Conservation (phyloP, 768 basidiomycete species). For the Tricholoma sp. region DNA sequence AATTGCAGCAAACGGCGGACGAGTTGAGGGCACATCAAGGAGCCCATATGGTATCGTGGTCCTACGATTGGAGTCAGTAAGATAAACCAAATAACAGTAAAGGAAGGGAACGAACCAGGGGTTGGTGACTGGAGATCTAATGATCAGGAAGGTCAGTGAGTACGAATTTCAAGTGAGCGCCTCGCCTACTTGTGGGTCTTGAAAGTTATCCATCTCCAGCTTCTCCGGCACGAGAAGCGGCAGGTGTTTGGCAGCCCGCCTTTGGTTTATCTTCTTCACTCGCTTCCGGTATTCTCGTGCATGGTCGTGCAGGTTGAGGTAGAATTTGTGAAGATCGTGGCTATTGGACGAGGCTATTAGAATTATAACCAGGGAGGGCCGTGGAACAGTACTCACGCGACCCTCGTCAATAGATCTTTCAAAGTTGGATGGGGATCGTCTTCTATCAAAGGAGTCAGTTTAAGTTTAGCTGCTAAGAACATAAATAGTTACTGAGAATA, state of each 20-base stretch:
- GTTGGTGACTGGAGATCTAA: slow-evolving; percentile 14
- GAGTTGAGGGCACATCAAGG: slow-evolving; percentile 1
- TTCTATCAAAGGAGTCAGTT: slow-evolving; percentile 12
- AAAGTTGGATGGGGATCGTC: slow-evolving; percentile 26
- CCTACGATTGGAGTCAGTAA: neutral
- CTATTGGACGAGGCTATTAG: slow-evolving; percentile 8
- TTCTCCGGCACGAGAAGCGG: slow-evolving; percentile 7
- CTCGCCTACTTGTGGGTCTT: slow-evolving; percentile 28
- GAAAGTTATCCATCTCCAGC: slow-evolving; percentile 33
- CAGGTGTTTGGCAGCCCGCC: slow-evolving; percentile 12
- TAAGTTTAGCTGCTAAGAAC: neutral
- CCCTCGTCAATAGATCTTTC: slow-evolving; percentile 21
- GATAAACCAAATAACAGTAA: neutral
- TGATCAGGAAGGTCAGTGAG: neutral
- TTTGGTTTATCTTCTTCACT: slow-evolving; percentile 14
- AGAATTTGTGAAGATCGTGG: slow-evolving; percentile 28
- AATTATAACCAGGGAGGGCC: neutral
- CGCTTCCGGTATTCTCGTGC: slow-evolving; percentile 22
- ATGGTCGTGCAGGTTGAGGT: slow-evolving; percentile 23
- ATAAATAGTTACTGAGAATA: slow-evolving; percentile 14
- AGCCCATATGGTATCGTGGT: slow-evolving; percentile 9
- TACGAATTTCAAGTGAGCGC: neutral
- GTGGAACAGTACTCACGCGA: slow-evolving; percentile 21
- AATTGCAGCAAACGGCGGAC: neutral
- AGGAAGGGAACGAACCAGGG: slow-evolving; percentile 5